Percentiles rank a stretch among this genome's conserved stretches.
phyloP scores from a whole-genome alignment of 1,139 yeast species.

The Kodamaea alishanica region DNA sequence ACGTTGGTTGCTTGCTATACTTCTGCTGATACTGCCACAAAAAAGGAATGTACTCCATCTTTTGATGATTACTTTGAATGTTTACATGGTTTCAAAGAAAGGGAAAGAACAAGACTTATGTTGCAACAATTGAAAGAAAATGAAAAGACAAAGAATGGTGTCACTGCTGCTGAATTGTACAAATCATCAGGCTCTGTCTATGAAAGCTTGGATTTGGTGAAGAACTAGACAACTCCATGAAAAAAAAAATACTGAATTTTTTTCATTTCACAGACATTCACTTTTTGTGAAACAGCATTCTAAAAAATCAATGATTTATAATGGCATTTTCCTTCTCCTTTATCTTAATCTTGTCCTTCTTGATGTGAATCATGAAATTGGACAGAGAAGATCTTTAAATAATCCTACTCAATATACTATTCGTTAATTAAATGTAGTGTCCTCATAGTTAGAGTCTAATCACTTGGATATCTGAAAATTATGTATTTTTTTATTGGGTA shows the following conservation, averaged over 20 bases:
- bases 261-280: no score
- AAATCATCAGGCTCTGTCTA: constrained; percentile 42
- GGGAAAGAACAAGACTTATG: constrained; percentile 46
- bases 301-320: no score
- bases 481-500: no score
- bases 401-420: no score
- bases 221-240: constrained; percentile 11
- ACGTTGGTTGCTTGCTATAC: constrained; percentile 45
- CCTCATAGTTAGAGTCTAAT: no score
- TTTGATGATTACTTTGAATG: constrained; percentile 50
- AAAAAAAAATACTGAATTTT: not conserved
- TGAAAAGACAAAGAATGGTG: constrained; percentile 38
- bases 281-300: no score
- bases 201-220: constrained; percentile 46
- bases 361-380: no score
- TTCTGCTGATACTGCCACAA: constrained; percentile 42
- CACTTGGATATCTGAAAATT: no score
- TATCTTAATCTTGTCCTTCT: no score
- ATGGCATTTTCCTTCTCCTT: no score
- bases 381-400: no score
- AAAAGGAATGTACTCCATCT: constrained; percentile 43
- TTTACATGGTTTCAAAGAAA: constrained; percentile 47
- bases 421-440: no score
- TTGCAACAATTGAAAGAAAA: constrained; percentile 47
- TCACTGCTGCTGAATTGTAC: constrained; percentile 44